These are phyloP conservation scores for Berberis thunbergii DNA, from an alignment of 164 flowering plant genomes.

Conservation along the genomic window DNA sequence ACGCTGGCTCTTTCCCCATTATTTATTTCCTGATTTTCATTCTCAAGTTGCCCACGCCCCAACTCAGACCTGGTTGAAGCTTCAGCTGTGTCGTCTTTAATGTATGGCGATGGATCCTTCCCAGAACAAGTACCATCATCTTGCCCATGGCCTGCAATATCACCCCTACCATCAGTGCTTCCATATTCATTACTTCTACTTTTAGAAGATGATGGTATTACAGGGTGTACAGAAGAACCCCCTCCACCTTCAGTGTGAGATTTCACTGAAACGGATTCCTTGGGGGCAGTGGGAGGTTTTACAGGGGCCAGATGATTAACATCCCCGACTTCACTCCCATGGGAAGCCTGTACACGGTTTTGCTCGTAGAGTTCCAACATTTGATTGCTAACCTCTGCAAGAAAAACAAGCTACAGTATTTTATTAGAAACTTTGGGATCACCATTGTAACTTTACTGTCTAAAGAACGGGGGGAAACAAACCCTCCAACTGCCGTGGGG, in stretches of 20 bases:
- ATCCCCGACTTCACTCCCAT: constrained; percentile 72
- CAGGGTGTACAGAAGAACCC: constrained; percentile 16
- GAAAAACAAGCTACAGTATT: background rate
- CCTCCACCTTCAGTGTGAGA: constrained; percentile 15
- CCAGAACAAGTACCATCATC: background rate
- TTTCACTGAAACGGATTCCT: constrained; percentile 26
- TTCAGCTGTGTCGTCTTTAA: constrained; percentile 24
- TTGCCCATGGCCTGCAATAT: constrained; percentile 19
- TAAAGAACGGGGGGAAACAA: constrained; percentile 7
- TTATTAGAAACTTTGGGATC: background rate
- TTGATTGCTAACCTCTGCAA: constrained; percentile 93
- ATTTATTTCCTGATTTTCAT: constrained; percentile 27
- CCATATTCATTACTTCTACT: constrained; percentile 37
- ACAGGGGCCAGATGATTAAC: constrained; percentile 27
- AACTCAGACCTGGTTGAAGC: constrained; percentile 16
- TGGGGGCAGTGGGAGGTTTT: constrained; percentile 33
- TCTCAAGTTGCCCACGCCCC: constrained; percentile 20
- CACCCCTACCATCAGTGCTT: constrained; percentile 26
- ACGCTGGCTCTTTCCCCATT: constrained; percentile 24
- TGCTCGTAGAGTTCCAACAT: constrained; percentile 94
- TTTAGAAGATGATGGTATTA: constrained; percentile 23
- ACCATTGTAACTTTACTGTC: background rate
- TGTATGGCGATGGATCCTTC: background rate
- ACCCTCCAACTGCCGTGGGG: constrained; percentile 90
- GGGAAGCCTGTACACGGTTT: constrained; percentile 53